Conservation (phyloP, 805 yeast genomes). For the Saturnispora serradocipensis region DNA sequence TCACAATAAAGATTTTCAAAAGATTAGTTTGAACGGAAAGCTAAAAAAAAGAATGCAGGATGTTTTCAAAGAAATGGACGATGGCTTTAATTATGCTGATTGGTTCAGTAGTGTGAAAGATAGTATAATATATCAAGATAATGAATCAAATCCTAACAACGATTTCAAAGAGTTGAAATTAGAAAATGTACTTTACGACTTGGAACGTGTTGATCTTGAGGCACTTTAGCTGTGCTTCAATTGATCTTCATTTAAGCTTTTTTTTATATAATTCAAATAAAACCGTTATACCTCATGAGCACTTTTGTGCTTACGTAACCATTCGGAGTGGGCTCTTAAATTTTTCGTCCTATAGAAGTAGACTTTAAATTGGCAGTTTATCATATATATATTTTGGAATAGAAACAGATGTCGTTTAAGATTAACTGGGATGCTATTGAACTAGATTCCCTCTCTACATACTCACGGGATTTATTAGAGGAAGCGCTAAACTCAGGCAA, state of each 20-base stretch:
- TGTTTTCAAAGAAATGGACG: conserved; percentile 1
- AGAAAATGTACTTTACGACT: conserved; percentile 8
- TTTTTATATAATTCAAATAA: background rate
- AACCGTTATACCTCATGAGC: background rate
- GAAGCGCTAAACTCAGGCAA: conserved; percentile 69
- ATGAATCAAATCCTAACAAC: background rate
- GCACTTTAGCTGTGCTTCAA: background rate
- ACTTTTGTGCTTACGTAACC: background rate
- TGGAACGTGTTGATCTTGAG: conserved; percentile 5
- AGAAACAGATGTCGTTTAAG: conserved; percentile 54
- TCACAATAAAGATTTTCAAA: conserved; percentile 31
- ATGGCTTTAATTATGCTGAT: conserved; percentile 11
- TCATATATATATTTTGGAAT: background rate
- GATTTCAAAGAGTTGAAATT: background rate
- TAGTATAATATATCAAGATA: conserved; percentile 9
- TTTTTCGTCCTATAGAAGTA: background rate
- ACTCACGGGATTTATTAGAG: conserved; percentile 57
- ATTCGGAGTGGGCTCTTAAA: background rate
- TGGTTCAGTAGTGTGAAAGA: conserved; percentile 10
- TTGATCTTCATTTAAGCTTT: background rate
- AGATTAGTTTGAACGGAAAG: conserved; percentile 20
- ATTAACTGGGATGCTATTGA: conserved; percentile 73
- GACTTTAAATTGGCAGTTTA: background rate
- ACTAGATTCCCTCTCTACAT: conserved; percentile 48
- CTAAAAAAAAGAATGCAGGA: background rate